Evolutionary conservation across 768 basidiomycete genomes (phyloP).

Genomic region (Lactarius indigo): DNA sequence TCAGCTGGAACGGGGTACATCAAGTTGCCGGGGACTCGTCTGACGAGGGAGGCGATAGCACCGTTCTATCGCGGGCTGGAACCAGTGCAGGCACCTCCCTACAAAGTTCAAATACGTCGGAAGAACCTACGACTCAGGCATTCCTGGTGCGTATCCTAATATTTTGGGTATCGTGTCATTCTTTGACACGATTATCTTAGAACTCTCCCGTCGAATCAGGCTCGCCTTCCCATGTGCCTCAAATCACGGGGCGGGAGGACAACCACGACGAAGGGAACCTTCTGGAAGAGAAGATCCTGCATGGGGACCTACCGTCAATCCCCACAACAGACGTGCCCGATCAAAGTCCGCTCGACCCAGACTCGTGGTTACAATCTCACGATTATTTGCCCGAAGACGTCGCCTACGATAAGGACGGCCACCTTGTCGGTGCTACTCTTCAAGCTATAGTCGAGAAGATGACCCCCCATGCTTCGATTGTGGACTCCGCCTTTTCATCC

Average conservation of each 20-base stretch:
- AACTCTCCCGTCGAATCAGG: constrained; percentile 37
- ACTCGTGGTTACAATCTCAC: constrained; percentile 57
- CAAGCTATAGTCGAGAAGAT: constrained; percentile 92
- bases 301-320: constrained; percentile 49
- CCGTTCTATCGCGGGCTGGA: neutral
- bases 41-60: constrained; percentile 2
- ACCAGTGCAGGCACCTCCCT: neutral
- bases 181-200: neutral
- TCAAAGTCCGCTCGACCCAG: constrained; percentile 37
- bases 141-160: constrained; percentile 11
- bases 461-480: constrained; percentile 90
- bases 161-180: neutral
- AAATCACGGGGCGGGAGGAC: constrained; percentile 60
- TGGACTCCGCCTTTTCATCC: constrained; percentile 80
- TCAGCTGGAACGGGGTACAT: constrained; percentile 33
- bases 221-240: constrained; percentile 51
- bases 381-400: constrained; percentile 85
- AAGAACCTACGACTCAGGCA: neutral
- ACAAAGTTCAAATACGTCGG: neutral
- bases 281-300: constrained; percentile 53
- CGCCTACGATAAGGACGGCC: constrained; percentile 85
- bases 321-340: constrained; percentile 38
- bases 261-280: constrained; percentile 35
- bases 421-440: constrained; percentile 87
- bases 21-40: constrained; percentile 6